Base-by-base conservation (phyloP, 1,284 basidiomycete genomes). In the Ceratobasidium theobromae region DNA sequence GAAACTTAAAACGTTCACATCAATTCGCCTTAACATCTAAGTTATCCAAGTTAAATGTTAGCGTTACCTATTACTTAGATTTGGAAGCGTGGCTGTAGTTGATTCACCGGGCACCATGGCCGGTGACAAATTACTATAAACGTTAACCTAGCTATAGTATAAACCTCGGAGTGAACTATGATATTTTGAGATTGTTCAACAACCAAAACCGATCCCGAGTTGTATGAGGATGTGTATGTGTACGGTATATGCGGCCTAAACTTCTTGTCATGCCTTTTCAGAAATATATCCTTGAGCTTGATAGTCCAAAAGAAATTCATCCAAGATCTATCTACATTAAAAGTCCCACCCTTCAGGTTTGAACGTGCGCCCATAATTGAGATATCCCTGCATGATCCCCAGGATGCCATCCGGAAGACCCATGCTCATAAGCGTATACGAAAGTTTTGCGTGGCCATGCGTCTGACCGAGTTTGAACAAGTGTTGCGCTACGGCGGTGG, bases 361-460 rank as follows among this genome's bases (percentile, higher is more conserved):
- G 80, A 93, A 93, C 66, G 78, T 79, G 74, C 83, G 84, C n/a
- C 91, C 91, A 75, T 91, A 92, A 70, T 86, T 82, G 73, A 92
- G 75, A 73, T 89, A 92, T 70, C 87, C 86, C 70, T 92, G 86
- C 90, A 95, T 92, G 70, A 94, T 88, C 77, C 89, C 90, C 72
- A 89, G 79, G 62, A 95, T 88, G 8, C 87, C 82, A 1, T 92
- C 89, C 0, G 93, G 93, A 8, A 95, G 79, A 18, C 91, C 89
- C 91, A 98, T 96, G 73, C 93, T 96, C 60, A 98, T 79, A 27
- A 99, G 79, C 9, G 95, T 96, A 75, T 95, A 98, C 57, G 88
- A 86, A 68, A 98, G 94, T 79, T 99, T 99, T 64, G 87, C 89
- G 71, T 95, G 88, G 0, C 97, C 97, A 72, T 98, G 95, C n/a